Percentiles rank a stretch among this genome's conserved stretches.
phyloP scores from a whole-genome alignment of 371 early-diverging fungal genomes.

The Mortierella sp. region DNA sequence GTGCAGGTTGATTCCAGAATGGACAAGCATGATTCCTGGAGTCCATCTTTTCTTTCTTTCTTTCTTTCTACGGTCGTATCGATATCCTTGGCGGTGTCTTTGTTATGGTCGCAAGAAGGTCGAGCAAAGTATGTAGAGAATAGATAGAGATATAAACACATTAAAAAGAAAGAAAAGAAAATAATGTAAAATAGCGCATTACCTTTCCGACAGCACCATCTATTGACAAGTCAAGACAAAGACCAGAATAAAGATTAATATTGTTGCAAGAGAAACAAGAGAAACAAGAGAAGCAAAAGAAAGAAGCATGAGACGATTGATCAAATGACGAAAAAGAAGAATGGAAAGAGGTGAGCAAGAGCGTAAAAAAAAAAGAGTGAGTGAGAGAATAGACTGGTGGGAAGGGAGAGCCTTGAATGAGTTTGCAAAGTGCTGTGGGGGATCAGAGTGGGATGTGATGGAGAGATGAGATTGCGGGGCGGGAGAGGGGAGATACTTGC shows the following conservation, averaged over 20 bases:
- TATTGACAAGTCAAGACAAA: slow-evolving; percentile 2
- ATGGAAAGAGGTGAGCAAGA: not conserved
- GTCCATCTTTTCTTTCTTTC: not conserved
- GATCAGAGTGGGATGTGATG: not conserved
- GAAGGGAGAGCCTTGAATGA: too few species aligned
- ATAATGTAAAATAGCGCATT: slow-evolving; percentile 16
- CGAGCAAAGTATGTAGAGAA: slow-evolving; percentile 1
- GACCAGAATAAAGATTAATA: not conserved
- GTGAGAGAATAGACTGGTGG: not conserved
- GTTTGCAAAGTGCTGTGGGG: not conserved
- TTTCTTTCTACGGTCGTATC: not conserved
- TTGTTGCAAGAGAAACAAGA: not conserved
- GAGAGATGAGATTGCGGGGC: not conserved
- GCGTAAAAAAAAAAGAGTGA: slow-evolving; percentile 20
- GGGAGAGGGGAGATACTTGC: slow-evolving; percentile 34
- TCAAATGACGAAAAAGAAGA: not conserved
- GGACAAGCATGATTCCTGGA: slow-evolving; percentile 2
- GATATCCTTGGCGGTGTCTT: not conserved
- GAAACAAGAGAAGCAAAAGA: not conserved
- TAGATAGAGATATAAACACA: not conserved
- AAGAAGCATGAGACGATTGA: not conserved
- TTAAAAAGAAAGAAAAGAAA: not conserved
- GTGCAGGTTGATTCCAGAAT: slow-evolving; percentile 15
- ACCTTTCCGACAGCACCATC: slow-evolving; percentile 99
- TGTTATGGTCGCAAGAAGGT: not conserved